A percentile compares a stretch with the other conserved stretches of the same genome.
phyloP scores from a whole-genome alignment of 225 moss, liverwort and hornwort species.

The Neckera pumila region DNA sequence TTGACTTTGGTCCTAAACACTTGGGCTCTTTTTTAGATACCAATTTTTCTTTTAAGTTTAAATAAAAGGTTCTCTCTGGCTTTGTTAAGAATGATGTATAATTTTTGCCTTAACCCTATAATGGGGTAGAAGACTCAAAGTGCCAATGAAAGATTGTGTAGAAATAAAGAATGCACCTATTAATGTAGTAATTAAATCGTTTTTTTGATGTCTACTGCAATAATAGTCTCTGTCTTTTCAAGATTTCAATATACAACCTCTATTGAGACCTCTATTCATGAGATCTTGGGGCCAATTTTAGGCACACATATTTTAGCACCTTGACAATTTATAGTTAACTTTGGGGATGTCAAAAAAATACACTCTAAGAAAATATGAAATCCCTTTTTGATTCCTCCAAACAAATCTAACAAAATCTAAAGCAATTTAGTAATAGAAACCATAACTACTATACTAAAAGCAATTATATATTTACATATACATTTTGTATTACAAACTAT shows the following conservation, averaged over 20 bases:
- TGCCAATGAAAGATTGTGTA: rapidly evolving
- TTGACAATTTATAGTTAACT: not conserved
- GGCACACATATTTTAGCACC: not conserved
- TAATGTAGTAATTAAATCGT: not conserved
- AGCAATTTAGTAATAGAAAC: not conserved
- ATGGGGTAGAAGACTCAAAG: rapidly evolving
- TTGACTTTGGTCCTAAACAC: not conserved
- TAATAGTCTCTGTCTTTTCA: rapidly evolving
- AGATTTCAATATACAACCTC: not conserved
- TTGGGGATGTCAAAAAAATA: rapidly evolving
- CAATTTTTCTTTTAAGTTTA: too few relatives aligned
- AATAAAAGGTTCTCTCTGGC: not conserved
- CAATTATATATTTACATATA: not conserved
- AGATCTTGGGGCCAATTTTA: not conserved
- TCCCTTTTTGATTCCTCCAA: rapidly evolving
- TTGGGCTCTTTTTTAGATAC: not conserved
- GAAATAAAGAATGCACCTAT: not conserved
- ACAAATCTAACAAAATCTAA: not conserved
- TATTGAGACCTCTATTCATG: not conserved
- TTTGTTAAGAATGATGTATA: not conserved
- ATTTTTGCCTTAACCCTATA: rapidly evolving
- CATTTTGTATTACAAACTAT: not conserved
- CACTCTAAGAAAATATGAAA: not conserved
- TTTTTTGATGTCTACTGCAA: rapidly evolving
- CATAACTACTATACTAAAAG: not conserved